Base-by-base conservation (phyloP, 164 flowering plant species). In the Berberis thunbergii region DNA sequence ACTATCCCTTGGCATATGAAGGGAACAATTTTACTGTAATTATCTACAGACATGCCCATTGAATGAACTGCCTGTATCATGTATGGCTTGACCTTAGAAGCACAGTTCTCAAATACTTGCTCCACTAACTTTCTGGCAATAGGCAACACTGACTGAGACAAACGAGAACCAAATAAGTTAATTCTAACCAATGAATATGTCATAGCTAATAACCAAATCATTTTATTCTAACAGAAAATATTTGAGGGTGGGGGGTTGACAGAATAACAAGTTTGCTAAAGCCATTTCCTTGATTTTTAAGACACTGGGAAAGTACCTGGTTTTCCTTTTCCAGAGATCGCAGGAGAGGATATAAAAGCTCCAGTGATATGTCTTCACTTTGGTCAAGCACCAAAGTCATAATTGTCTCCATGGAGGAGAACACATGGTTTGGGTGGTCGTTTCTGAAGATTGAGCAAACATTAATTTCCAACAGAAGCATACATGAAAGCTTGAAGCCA, bases 301-400 rank as follows among this genome's bases (percentile, higher is more conserved):
- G 38, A 12, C 55, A 52, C 13, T 58, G 45, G 45, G 38, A 45
- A 43, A 62, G 0, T 3, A 89, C 99, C 96, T 86, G 72, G 65
- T 80, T 79, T 56, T 81, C 87, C 69, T 74, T 87, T 74, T 74
- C 83, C 48, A 84, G 75, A 64, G 78, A 72, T 62, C 66, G 65
- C 59, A 91, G 64, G 60, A 91, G 80, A 11, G 74, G 68, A 49
- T 62, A 49, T 9, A 88, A 79, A 63, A 88, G 79, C 64, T 78
- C 86, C 10, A 67, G 42, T 9, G 87, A 70, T 48, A 91, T 69
- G 12, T 84, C 91, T 76, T 88, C 96, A 68, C 92, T 89, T 81
- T 89, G 96, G 60, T 84, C 92, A 57, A 91, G 38, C 38, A 88
- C 83, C 54, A 81, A 64, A 8, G 79, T 81, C 98, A 91, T 88